These are phyloP conservation scores for Skeletonema costatum DNA, from an alignment of 108 stramenopile genomes.

Conservation along the genomic window DNA sequence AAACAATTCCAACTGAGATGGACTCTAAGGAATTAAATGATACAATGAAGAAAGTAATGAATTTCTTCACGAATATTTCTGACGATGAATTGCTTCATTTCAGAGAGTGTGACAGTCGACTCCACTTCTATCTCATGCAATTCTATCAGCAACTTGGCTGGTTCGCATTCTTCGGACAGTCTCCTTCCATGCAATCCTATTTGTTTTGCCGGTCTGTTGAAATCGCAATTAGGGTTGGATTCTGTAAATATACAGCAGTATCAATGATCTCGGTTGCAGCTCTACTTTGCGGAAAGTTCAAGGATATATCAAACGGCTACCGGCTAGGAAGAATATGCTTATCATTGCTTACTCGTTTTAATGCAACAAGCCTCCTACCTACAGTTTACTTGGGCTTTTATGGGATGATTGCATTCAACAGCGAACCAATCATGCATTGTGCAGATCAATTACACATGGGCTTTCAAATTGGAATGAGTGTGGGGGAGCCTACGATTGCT, in stretches of 20 bases:
- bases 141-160: background rate
- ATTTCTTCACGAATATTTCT: background rate
- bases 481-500: background rate
- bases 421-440: background rate
- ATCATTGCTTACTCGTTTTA: background rate
- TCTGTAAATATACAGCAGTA: background rate
- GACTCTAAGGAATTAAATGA: background rate
- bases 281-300: background rate
- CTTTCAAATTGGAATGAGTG: constrained; percentile 2
- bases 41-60: background rate
- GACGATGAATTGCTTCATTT: background rate
- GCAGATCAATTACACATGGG: background rate
- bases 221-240: background rate
- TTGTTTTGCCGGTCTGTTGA: background rate
- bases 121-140: background rate
- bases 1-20: background rate
- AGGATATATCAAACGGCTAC: background rate
- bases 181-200: background rate
- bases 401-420: background rate
- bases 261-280: background rate
- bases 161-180: background rate
- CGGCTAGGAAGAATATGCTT: background rate
- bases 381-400: background rate
- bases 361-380: background rate
- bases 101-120: background rate